These are phyloP conservation scores for Hygrocybe punicea DNA, from an alignment of 768 basidiomycete genomes.

Conservation along the genomic window DNA sequence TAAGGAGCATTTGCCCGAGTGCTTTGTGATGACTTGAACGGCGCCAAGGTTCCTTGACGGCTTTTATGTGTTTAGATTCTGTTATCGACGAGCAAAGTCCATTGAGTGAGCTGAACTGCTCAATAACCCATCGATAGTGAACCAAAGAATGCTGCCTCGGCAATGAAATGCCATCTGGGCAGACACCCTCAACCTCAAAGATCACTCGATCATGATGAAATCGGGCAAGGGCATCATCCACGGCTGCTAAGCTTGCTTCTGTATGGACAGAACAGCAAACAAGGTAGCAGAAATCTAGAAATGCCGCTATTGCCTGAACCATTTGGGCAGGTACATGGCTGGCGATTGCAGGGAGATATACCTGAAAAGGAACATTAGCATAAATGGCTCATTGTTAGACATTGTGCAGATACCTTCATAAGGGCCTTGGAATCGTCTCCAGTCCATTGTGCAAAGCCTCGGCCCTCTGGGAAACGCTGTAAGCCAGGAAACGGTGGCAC, in stretches of 20 bases:
- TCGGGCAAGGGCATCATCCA: too few species aligned
- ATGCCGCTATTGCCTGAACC: too few species aligned
- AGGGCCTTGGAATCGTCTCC: conserved; percentile 13
- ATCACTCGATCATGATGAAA: neutral
- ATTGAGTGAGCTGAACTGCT: conserved; percentile 25
- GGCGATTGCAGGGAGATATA: too few species aligned
- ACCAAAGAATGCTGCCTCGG: conserved; percentile 26
- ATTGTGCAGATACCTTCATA: conserved; percentile 7
- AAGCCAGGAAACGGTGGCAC: conserved; percentile 6
- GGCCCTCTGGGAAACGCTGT: conserved; percentile 8
- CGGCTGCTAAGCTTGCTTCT: too few species aligned
- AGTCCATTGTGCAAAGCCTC: conserved; percentile 11
- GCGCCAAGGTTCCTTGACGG: conserved; percentile 37
- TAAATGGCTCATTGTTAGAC: too few species aligned
- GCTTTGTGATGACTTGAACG: conserved; percentile 30
- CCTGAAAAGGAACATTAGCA: too few species aligned
- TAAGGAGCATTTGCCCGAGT: conserved; percentile 37
- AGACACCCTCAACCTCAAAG: conserved; percentile 10
- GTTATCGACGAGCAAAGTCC: conserved; percentile 35
- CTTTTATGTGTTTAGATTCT: conserved; percentile 33
- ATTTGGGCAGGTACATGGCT: too few species aligned
- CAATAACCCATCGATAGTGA: conserved; percentile 17
- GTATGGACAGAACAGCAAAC: too few species aligned
- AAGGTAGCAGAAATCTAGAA: too few species aligned
- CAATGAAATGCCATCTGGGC: conserved; percentile 13